A percentile compares a stretch with the other conserved stretches of the same genome.
phyloP scores from a whole-genome alignment of 2,329 filamentous ascomycete species.

The Fusarium abutilonis region DNA sequence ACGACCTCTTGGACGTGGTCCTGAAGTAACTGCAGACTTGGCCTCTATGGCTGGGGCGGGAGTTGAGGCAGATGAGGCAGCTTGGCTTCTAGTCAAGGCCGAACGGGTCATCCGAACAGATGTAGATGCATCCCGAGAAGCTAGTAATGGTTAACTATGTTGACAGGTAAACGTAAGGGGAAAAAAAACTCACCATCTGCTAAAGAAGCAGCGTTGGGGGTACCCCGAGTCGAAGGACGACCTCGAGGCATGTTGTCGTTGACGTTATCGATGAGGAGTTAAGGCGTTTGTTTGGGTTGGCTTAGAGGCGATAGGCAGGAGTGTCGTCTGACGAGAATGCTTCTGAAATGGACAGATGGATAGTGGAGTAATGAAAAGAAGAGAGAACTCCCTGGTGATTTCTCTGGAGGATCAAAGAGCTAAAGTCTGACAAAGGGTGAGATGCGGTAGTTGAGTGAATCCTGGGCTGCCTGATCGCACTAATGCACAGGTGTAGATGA shows the following conservation, averaged over 20 bases:
- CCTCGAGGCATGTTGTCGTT: constrained; percentile 46
- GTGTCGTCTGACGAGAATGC: background rate
- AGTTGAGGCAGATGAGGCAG: constrained; percentile 12
- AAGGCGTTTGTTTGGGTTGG: background rate
- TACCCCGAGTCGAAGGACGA: constrained; percentile 41
- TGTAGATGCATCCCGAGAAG: constrained; percentile 29
- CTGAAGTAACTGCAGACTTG: background rate
- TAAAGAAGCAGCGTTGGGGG: constrained; percentile 25
- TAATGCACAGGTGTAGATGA: constrained; percentile 31
- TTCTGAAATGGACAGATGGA: background rate
- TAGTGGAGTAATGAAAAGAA: background rate
- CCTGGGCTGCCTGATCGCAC: constrained; percentile 21
- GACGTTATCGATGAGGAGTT: constrained; percentile 18
- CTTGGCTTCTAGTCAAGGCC: constrained; percentile 33
- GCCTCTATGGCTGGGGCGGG: constrained; percentile 3
- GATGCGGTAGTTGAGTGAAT: constrained; percentile 20
- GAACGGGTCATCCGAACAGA: constrained; percentile 44
- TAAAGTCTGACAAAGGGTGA: constrained; percentile 5
- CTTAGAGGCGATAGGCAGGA: background rate
- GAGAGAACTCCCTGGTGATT: background rate
- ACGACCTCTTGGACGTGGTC: constrained; percentile 38
- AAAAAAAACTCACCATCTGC: constrained; percentile 30
- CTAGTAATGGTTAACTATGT: constrained; percentile 20
- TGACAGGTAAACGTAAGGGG: background rate
- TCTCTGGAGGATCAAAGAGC: background rate